Conservation (phyloP, 176 grass and related monocot genomes). For the Oryza longistaminata region DNA sequence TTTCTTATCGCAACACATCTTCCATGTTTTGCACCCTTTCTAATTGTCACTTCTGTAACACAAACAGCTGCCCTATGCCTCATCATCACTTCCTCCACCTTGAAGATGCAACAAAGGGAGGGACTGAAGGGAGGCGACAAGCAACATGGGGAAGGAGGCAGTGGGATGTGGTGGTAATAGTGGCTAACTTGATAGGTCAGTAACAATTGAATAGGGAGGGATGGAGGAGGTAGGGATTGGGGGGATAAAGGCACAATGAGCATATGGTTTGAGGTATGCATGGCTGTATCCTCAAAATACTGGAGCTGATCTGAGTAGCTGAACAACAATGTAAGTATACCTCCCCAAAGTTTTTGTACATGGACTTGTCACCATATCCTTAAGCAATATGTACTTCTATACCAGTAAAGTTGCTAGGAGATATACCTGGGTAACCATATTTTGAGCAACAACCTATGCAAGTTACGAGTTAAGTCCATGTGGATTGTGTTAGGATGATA, state of each 20-base stretch:
- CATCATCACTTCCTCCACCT: background rate
- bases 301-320: background rate
- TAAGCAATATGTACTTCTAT: background rate
- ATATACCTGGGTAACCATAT: background rate
- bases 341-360: background rate
- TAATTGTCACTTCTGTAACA: constrained; percentile 26
- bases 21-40: background rate
- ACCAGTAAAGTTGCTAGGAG: background rate
- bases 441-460: background rate
- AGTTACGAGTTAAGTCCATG: background rate
- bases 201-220: background rate
- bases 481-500: background rate
- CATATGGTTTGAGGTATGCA: background rate
- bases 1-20: constrained; percentile 8
- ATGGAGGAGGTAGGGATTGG: background rate
- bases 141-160: background rate
- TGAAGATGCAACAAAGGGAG: background rate
- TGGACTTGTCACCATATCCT: background rate
- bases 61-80: background rate
- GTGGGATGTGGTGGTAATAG: background rate
- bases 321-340: background rate
- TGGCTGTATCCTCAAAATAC: background rate
- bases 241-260: background rate
- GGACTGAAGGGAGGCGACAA: background rate
- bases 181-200: background rate